A percentile compares a stretch with the other conserved stretches of the same genome.
Evolutionary conservation across 345 rosid species (phyloP).

Genomic region (Eucalyptus globulus): DNA sequence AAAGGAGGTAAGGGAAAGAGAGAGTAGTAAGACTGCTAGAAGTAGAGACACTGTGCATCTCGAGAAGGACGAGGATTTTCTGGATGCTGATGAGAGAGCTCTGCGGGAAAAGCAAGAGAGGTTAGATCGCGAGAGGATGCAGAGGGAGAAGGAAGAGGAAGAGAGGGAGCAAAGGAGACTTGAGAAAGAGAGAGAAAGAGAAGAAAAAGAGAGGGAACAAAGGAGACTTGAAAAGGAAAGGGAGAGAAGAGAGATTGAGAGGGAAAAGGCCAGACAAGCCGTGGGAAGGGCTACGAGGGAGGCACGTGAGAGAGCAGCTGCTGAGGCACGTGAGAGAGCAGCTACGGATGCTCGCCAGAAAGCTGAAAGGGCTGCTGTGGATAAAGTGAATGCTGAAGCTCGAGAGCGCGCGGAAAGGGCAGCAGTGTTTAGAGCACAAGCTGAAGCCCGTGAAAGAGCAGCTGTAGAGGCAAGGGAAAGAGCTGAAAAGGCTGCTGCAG

Average conservation of each 20-base stretch:
- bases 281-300: constrained; percentile 98
- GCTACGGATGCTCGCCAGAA: constrained; percentile 68
- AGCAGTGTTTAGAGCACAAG: constrained; percentile 89
- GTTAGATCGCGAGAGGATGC: constrained; percentile 37
- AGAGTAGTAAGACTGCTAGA: constrained; percentile 55
- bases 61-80: constrained; percentile 31
- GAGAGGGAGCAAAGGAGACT: constrained; percentile 48
- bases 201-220: constrained; percentile 57
- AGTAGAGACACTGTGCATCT: constrained; percentile 43
- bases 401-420: constrained; percentile 88
- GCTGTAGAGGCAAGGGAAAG: constrained; percentile 77
- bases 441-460: constrained; percentile 98
- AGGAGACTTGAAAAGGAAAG: constrained; percentile 56
- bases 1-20: constrained; percentile 77
- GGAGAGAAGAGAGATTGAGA: constrained; percentile 55
- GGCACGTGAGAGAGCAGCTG: constrained; percentile 80
- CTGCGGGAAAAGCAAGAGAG: constrained; percentile 47
- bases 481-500: constrained; percentile 86
- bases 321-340: constrained; percentile 76
- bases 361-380: constrained; percentile 90
- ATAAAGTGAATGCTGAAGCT: constrained; percentile 59
- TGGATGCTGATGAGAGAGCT: constrained; percentile 49
- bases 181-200: constrained; percentile 58
- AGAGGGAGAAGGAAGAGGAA: constrained; percentile 40
- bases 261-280: constrained; percentile 81